Percentiles rank a stretch among this genome's conserved stretches.
phyloP scores from a whole-genome alignment of 495 filamentous ascomycete genomes.

The Aspergillus panamensis region DNA sequence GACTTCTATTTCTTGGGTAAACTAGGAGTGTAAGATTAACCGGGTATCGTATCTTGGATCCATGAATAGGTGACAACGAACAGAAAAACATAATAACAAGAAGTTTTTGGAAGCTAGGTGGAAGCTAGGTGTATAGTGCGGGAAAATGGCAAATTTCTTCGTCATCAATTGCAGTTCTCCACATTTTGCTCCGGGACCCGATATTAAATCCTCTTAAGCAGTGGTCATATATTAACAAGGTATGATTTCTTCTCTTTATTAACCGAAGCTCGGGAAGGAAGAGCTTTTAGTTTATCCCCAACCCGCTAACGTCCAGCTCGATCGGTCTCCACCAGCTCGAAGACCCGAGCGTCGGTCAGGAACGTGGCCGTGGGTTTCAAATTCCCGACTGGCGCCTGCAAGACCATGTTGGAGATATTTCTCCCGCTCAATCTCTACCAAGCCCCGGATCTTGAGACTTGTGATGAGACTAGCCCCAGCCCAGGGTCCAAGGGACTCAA shows the following conservation, averaged over 20 bases:
- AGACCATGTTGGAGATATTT: constrained; percentile 74
- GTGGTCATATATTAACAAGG: background rate
- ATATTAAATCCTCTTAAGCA: background rate
- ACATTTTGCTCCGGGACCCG: background rate
- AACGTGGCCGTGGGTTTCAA: constrained; percentile 50
- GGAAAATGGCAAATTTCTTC: too few species aligned
- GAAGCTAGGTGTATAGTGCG: too few species aligned
- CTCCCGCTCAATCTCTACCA: constrained; percentile 83
- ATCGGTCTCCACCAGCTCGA: constrained; percentile 53
- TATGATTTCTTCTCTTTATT: background rate
- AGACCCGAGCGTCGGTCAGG: constrained; percentile 52
- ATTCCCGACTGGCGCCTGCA: constrained; percentile 62
- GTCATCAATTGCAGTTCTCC: background rate
- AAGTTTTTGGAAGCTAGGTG: too few species aligned
- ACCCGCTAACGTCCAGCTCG: constrained; percentile 74
- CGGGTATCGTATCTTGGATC: constrained; percentile 9
- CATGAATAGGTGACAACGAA: background rate
- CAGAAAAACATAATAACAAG: background rate
- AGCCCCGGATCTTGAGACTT: constrained; percentile 70
- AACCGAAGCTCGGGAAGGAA: background rate
- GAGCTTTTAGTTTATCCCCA: constrained; percentile 55
- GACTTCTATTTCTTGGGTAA: background rate
- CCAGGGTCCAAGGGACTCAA: constrained; percentile 87
- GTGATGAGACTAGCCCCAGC: constrained; percentile 79
- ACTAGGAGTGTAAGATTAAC: background rate